These are phyloP conservation scores for Dimocarpus longan DNA, from an alignment of 345 rosid genomes.

Conservation along the genomic window DNA sequence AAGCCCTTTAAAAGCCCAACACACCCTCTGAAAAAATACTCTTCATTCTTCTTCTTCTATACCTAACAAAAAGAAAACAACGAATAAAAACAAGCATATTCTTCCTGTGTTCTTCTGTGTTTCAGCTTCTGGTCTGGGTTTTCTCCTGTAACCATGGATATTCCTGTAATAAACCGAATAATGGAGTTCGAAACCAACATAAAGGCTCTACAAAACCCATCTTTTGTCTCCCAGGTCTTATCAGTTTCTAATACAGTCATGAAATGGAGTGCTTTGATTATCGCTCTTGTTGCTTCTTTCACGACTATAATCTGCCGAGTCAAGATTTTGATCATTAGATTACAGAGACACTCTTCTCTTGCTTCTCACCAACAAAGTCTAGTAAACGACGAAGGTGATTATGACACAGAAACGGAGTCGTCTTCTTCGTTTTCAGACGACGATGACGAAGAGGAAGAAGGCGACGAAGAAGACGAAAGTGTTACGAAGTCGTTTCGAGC, in stretches of 20 bases:
- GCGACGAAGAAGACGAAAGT: constrained; percentile 11
- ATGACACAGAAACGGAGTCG: constrained; percentile 43
- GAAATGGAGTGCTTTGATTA: constrained; percentile 71
- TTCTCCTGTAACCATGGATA: constrained; percentile 46
- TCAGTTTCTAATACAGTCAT: constrained; percentile 45
- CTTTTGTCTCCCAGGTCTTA: constrained; percentile 38
- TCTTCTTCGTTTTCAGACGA: constrained; percentile 38
- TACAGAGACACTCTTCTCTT: constrained; percentile 30
- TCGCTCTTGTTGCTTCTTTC: constrained; percentile 66
- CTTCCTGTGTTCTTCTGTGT: neutral
- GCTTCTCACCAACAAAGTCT: constrained; percentile 20
- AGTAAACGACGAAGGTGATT: constrained; percentile 22
- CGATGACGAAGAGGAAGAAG: constrained; percentile 35
- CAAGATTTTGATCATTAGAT: constrained; percentile 43
- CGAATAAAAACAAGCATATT: neutral
- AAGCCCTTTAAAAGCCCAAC: constrained; percentile 30
- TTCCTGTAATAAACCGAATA: constrained; percentile 62
- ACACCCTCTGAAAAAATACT: neutral
- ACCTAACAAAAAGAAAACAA: neutral
- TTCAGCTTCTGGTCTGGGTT: neutral
- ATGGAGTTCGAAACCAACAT: constrained; percentile 59
- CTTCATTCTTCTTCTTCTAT: neutral
- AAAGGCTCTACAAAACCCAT: constrained; percentile 36
- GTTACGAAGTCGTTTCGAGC: constrained; percentile 10
- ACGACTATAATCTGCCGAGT: constrained; percentile 46